A percentile compares a stretch with the other conserved stretches of the same genome.
These are phyloP conservation scores for Blastomyces percursus DNA, from an alignment of 2,329 filamentous ascomycete genomes.

Conservation along the genomic window DNA sequence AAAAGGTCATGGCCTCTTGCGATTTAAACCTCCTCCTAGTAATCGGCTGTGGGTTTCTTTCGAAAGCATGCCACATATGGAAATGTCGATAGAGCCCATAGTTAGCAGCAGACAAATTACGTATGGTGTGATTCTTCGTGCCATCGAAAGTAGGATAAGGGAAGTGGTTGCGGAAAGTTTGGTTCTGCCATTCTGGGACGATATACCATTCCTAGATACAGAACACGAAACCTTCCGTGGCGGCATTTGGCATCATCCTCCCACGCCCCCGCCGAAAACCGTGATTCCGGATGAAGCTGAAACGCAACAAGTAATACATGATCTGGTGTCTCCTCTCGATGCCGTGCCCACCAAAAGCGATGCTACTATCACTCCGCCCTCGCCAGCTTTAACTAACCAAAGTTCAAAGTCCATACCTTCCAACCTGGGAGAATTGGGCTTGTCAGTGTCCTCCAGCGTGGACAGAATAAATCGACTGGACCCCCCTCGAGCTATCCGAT, in stretches of 20 bases:
- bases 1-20: constrained; percentile 72
- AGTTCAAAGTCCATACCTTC: constrained; percentile 19
- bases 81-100: constrained; percentile 88
- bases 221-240: constrained; percentile 67
- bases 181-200: constrained; percentile 91
- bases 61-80: constrained; percentile 84
- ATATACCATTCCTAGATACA: constrained; percentile 81
- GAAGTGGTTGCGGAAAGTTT: constrained; percentile 88
- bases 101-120: constrained; percentile 93
- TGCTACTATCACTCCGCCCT: constrained; percentile 25
- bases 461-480: constrained; percentile 31
- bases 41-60: constrained; percentile 96
- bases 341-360: constrained; percentile 25
- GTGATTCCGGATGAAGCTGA: constrained; percentile 30
- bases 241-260: constrained; percentile 56
- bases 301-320: constrained; percentile 15
- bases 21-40: constrained; percentile 88
- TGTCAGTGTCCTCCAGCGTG: constrained; percentile 20
- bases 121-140: constrained; percentile 78
- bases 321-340: constrained; percentile 14
- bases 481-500: constrained; percentile 47
- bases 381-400: constrained; percentile 19
- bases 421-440: constrained; percentile 17
- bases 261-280: constrained; percentile 31
- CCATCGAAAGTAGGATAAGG: constrained; percentile 90